Conservation (phyloP, 441 rosid species). For the Jatropha podagrica region DNA sequence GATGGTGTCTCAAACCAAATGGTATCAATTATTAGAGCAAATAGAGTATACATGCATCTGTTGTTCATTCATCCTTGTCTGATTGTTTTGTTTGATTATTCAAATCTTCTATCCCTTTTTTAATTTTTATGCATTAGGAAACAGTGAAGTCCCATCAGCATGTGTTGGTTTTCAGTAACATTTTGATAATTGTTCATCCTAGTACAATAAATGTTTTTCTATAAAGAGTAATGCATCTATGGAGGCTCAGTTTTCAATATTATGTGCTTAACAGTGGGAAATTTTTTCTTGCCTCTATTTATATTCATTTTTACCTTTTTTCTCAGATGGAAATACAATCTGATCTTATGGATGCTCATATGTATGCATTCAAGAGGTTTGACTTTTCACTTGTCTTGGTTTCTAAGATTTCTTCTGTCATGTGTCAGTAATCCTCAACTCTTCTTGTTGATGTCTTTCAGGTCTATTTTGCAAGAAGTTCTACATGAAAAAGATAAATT, state of each 20-base stretch:
- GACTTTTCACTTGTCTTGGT: slow-evolving; percentile 15
- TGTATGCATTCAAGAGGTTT: slow-evolving; percentile 97
- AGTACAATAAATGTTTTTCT: background rate
- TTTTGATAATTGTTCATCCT: background rate
- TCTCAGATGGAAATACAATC: slow-evolving; percentile 81
- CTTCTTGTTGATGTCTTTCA: slow-evolving; percentile 28
- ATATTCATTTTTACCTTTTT: slow-evolving; percentile 25
- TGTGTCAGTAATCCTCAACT: slow-evolving; percentile 17
- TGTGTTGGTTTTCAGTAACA: no score
- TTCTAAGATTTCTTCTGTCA: background rate
- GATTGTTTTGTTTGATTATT: background rate
- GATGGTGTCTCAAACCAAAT: background rate
- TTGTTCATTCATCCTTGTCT: background rate
- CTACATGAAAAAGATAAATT: slow-evolving; percentile 63
- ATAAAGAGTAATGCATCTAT: background rate
- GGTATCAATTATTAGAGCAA: background rate
- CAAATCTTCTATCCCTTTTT: background rate
- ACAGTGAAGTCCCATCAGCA: background rate
- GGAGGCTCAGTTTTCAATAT: background rate
- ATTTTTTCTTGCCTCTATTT: slow-evolving; percentile 9
- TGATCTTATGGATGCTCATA: slow-evolving; percentile 94
- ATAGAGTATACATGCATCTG: background rate
- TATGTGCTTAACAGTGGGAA: background rate
- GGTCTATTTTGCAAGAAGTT: slow-evolving; percentile 77
- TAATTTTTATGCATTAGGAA: background rate